Conservation (phyloP, 805 yeast genomes). For the Phaffomyces thermotolerans region DNA sequence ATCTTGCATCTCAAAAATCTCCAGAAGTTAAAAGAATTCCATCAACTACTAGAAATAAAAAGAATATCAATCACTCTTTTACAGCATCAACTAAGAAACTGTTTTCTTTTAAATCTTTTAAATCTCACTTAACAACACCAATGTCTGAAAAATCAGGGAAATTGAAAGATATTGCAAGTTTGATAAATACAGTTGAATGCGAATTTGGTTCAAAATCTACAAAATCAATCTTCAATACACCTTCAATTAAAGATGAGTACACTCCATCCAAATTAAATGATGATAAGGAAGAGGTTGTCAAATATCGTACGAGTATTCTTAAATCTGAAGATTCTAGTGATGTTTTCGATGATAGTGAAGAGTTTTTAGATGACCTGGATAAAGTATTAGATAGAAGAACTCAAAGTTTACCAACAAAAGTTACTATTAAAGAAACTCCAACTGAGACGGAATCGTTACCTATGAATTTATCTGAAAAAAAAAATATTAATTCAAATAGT, state of each 20-base stretch:
- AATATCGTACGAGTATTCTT: neutral
- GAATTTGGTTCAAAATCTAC: constrained; percentile 4
- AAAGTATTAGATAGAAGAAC: constrained; percentile 4
- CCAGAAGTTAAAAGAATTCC: constrained; percentile 9
- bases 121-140: constrained; percentile 7
- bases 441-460: too few relatives aligned
- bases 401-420: neutral
- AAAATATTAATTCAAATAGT: neutral
- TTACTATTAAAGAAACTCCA: too few relatives aligned
- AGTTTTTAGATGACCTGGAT: constrained; percentile 16
- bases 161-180: constrained; percentile 14
- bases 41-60: constrained; percentile 8
- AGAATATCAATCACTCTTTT: constrained; percentile 10
- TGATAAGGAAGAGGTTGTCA: neutral
- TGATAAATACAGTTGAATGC: constrained; percentile 12
- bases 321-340: constrained; percentile 17
- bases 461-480: too few relatives aligned
- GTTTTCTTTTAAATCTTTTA: constrained; percentile 1
- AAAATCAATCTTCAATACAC: constrained; percentile 5
- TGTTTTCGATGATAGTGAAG: constrained; percentile 21
- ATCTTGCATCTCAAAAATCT: constrained; percentile 12
- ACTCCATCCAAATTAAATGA: constrained; percentile 13
- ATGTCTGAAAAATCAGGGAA: constrained; percentile 1
- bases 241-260: neutral
- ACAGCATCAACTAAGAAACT: constrained; percentile 1